These are phyloP conservation scores for Sporopachydermia cereana DNA, from an alignment of 1,139 yeast species.

Conservation along the genomic window DNA sequence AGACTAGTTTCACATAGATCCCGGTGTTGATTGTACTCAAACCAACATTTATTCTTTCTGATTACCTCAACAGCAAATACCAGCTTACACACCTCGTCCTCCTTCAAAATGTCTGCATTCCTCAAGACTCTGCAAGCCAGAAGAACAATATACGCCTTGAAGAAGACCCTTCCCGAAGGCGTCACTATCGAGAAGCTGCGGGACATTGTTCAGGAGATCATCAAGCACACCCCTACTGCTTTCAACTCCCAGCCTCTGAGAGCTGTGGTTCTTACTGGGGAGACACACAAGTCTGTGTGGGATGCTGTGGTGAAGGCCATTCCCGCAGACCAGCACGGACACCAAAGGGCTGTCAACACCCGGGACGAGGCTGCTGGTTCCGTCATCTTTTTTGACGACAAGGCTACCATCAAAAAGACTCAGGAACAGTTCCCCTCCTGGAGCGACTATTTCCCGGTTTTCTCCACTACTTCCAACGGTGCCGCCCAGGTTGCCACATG, in stretches of 20 bases:
- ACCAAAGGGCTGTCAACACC: constrained; percentile 12
- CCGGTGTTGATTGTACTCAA: too few relatives aligned
- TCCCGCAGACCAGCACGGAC: constrained; percentile 9
- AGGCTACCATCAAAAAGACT: constrained; percentile 24
- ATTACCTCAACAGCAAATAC: too few relatives aligned
- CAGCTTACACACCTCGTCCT: too few relatives aligned
- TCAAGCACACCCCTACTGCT: constrained; percentile 34
- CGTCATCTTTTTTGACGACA: constrained; percentile 34
- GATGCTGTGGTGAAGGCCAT: constrained; percentile 23
- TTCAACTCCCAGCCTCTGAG: constrained; percentile 37
- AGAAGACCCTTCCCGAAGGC: constrained; percentile 27
- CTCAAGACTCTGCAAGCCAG: constrained; percentile 24
- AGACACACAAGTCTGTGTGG: constrained; percentile 32
- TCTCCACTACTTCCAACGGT: constrained; percentile 34
- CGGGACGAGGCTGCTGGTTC: constrained; percentile 33
- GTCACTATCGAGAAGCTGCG: constrained; percentile 25
- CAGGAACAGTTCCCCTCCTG: constrained; percentile 30
- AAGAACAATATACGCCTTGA: constrained; percentile 29
- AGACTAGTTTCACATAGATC: too few relatives aligned
- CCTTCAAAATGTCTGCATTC: constrained; percentile 11
- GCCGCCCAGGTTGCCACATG: constrained; percentile 35
- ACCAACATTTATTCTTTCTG: too few relatives aligned
- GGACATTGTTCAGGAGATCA: constrained; percentile 24
- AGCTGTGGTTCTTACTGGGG: constrained; percentile 31
- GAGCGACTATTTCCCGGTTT: constrained; percentile 31